Evolutionary conservation across 108 stramenopile genomes (phyloP), one percentile per base, ranked within the genome.

Genomic region (Skeletonema marinoi): DNA sequence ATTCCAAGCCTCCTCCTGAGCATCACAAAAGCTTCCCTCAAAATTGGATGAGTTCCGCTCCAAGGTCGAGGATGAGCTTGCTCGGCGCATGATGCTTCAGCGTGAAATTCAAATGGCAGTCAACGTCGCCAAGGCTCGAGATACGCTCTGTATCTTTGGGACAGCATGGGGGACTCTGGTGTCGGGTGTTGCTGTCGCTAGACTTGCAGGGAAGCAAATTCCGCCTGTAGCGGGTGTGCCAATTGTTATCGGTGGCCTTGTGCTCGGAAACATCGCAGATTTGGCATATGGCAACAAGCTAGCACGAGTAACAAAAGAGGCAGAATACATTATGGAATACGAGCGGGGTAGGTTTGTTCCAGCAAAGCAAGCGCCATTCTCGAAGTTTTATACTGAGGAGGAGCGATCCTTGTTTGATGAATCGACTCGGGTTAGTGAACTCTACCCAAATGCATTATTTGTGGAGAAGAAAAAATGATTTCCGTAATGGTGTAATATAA

Each of bases 221-320:
- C 85, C 85, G 12, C 69, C 50, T 7, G 31, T 82, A 51, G 83
- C 71, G 16, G 83, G 67, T 10, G 61, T 89, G 17, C 88, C 88
- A 4, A 35, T 85, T 13, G 80, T 86, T 17, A 61, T 85, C 4
- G 88, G 86, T 12, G 88, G 74, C 0, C 41, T 89, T 12, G 71
- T 82, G 17, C 60, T 89, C 11, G 86, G 88, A 9, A 89, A 89
- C 60, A 67, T 89, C 12, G 80, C 81, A 33, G 88, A 89, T 54
- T 42, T 89, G 76, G 88, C 88, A 5, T 89, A 89, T 62, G 88
- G 88, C 10, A 86, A 89, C 71, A 89, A 89, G 41, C 29, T 89
- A 38, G 66, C 66, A 51, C 72, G 88, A 32, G 84, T 89, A 8
- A 63, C 60, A 61, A 86, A 79, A 72, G 88, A 89, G 59, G 88